A percentile compares a stretch with the other conserved stretches of the same genome.
Evolutionary conservation across 169 alveolate species (phyloP).

Genomic region (Cryptosporidium parvum): DNA sequence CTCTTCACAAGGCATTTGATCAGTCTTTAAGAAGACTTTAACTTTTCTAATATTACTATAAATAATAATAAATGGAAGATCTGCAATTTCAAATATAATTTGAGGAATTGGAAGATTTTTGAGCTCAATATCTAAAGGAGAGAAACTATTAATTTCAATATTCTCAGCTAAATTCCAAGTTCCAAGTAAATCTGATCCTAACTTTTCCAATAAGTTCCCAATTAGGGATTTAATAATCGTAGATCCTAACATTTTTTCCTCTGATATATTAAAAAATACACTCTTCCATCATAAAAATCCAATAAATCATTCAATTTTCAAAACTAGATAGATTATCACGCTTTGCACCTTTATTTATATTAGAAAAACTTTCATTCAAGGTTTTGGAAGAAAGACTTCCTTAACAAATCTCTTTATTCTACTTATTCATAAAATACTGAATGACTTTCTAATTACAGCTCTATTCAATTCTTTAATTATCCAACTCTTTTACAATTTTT

Average conservation of each 20-base stretch:
- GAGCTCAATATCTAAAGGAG: conserved; percentile 81
- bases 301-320: background rate
- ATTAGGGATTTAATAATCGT: conserved; percentile 49
- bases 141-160: conserved; percentile 58
- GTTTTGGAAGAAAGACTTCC: too few relatives aligned
- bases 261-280: background rate
- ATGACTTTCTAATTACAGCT: background rate
- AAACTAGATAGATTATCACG: background rate
- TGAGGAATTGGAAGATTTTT: conserved; percentile 86
- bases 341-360: background rate
- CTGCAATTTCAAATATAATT: conserved; percentile 83
- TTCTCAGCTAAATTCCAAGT: conserved; percentile 65
- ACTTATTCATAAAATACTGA: background rate
- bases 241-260: conserved; percentile 50
- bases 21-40: conserved; percentile 79
- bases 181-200: conserved; percentile 63
- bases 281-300: background rate
- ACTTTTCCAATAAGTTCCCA: conserved; percentile 49
- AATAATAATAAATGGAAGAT: conserved; percentile 84
- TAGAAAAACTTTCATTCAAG: background rate
- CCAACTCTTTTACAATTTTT: background rate
- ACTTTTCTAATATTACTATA: conserved; percentile 84
- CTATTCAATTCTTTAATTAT: background rate
- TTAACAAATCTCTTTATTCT: too few relatives aligned
- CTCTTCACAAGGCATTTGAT: conserved; percentile 51